Evolutionary conservation across 768 basidiomycete species (phyloP), one percentile per base, ranked within the genome.

Genomic region (Rhodocollybia butyracea): DNA sequence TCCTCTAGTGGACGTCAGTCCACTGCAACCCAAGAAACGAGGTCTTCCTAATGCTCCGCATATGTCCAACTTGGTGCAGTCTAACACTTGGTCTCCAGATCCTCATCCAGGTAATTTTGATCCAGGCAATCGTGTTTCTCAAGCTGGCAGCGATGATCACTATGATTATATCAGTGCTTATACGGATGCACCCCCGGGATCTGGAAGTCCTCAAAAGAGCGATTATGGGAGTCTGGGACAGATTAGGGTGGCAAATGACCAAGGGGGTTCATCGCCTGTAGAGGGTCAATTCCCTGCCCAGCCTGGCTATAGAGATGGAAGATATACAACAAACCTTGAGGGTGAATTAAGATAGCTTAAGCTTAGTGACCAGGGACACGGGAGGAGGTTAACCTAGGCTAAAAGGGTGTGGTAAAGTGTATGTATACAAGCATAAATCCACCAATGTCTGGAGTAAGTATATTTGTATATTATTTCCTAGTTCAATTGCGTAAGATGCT

Each of bases 101-200:
- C 26, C 48, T 5, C 32, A 31, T 13, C 32, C 32, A n/a, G 32
- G 22, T 36, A 24, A 50, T 7, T 13, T 38, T 5, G 24, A 50
- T 22, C 11, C n/a, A 24, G 22, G 13, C 5, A 50, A 50, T 11
- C 48, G 48, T 34, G 19, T 38, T 19, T 50, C 48, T 13, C 48
- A 43, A 8, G 31, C 31, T 3, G 53, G 53, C 8, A 22, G 19
- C 3, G 53, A 54, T 3, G 53, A 54, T 11, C 40, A 54, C 3
- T 54, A 54, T 26, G 53, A 54, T 38, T 54, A 54, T 32, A 40
- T 54, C 24, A 54, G 22, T 29, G 42, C 53, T 11, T 54, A 54
- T 29, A 27, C 43, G n/a, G 53, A 54, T 46, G 34, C 29, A 3
- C 27, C 40, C 10, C 53, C 31, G 10, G 53, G 43, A 10, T 26